Evolutionary conservation across 2,329 filamentous ascomycete species (phyloP), one percentile per base, ranked within the genome.

Genomic region (Cercospora sp.): DNA sequence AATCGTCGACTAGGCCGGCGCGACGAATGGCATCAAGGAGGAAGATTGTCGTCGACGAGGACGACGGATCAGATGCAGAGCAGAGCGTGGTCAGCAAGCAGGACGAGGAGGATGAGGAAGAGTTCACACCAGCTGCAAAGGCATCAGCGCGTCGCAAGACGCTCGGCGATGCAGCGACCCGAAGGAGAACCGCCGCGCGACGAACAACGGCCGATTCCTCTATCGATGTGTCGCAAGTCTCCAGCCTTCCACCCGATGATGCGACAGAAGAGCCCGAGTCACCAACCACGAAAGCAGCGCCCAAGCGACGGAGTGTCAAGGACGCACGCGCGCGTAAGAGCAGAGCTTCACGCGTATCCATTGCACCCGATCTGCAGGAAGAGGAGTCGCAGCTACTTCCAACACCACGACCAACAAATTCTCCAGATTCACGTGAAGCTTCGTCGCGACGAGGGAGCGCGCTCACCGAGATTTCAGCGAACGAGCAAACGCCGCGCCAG

Each of bases 11-110:
- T 57, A 83, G 89, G 72, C 85, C 88, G 10, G 85, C 86, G 65
- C 84, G 89, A 76, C 84, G 88, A 65, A 85, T 83, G 60, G 85
- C 86, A 53, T 80, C 90, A 63, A 87, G 92, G 76, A 89, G 90
- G 74, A 91, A 89, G 74, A 87, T 90, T 61, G 85, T 96, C 59
- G 83, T 94, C 68, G 93, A 96, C 72, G 93, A 88, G 26, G 92
- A 94, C 51, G 92, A 96, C 58, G 69, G 68, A 28, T 78, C 75
- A 10, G 76, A 77, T 57, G 63, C 74, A 67, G 91, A 93, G 66
- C 88, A 91, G 80, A 87, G 74, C 83, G 85, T 70, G 84, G 87
- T 70, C 67, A 73, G 68, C 33, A 65, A 62, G 48, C 84, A 87
- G 68, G 83, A 87, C 36, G 84, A 87, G 16, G 86, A 84, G 30